Conservation (phyloP, 306 rosid species). For the Astragalus glycyphyllos region DNA sequence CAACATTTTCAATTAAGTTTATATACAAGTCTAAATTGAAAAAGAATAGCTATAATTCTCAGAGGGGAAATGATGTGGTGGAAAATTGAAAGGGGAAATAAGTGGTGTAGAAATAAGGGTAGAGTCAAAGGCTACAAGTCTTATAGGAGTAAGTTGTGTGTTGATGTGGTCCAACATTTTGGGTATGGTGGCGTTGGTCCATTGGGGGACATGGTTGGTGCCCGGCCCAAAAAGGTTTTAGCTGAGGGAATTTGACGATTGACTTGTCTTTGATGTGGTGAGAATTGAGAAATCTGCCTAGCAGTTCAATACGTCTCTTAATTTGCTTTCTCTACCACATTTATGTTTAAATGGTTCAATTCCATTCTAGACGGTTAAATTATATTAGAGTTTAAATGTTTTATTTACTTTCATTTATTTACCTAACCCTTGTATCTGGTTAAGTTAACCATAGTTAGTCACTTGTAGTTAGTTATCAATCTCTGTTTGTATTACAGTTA, state of each 20-base stretch:
- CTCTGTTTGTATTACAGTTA: no score
- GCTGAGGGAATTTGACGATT: constrained; percentile 36
- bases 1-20: neutral
- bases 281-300: neutral
- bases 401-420: no score
- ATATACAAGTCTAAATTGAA: neutral
- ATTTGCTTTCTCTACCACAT: neutral
- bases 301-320: neutral
- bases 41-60: neutral
- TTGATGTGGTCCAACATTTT: constrained; percentile 2
- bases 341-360: no score
- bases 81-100: constrained; percentile 14
- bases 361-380: no score
- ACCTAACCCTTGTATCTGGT: no score
- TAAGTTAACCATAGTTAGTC: no score
- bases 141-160: neutral
- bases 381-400: no score
- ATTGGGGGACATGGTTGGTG: neutral
- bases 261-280: constrained; percentile 39
- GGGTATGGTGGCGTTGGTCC: constrained; percentile 30
- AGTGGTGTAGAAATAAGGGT: neutral
- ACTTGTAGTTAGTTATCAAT: no score
- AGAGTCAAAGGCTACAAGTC: constrained; percentile 34
- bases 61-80: neutral
- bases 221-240: neutral